Evolutionary conservation across 305 asterid species (phyloP), one percentile per base, ranked within the genome.

Genomic region (Fraxinus sp.): DNA sequence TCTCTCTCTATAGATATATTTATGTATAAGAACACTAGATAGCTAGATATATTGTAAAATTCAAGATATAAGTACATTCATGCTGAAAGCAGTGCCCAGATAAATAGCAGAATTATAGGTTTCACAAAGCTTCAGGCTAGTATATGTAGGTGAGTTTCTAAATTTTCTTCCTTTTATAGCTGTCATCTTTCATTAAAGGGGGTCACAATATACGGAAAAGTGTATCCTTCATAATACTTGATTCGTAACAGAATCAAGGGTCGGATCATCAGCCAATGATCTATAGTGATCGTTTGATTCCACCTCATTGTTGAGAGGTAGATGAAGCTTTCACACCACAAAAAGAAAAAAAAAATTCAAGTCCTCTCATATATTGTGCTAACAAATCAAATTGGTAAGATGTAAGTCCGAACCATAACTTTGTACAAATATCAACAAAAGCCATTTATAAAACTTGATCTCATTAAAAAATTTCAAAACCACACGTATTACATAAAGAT

Each of bases 91-190:
- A 28, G 62, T 66, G 26, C 10, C 18, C 28, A 59, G 9, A 78
- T 73, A 68, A 26, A 71, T 71, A 71, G 76, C 76, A 71, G 22
- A 71, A 33, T 71, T 71, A 71, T 71, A 71, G 76, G 44, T 2
- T 71, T 70, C 7, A 77, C 37, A 81, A 80, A 79, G 52, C 77
- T 18, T 79, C 44, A 79, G 18, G 79, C 79, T 18, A 6, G 70
- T 77, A 22, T 36, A 28, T 37, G 26, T 16, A 70, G 76, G 73
- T 55, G 24, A 4, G 41, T 79, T 76, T 26, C 16, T 0, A 28
- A 35, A 49, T 33, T 33, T 24, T 41, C 74, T 44, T 44, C 55
- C 16, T 13, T 46, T 46, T 14, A 46, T 14, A 3, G 59, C 59
- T 49, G 20, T 49, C 18, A 49, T 26, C 57, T 46, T 46, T 46